Evolutionary conservation across 2,329 filamentous ascomycete genomes (phyloP).

Genomic region (Claviceps fusiformis): DNA sequence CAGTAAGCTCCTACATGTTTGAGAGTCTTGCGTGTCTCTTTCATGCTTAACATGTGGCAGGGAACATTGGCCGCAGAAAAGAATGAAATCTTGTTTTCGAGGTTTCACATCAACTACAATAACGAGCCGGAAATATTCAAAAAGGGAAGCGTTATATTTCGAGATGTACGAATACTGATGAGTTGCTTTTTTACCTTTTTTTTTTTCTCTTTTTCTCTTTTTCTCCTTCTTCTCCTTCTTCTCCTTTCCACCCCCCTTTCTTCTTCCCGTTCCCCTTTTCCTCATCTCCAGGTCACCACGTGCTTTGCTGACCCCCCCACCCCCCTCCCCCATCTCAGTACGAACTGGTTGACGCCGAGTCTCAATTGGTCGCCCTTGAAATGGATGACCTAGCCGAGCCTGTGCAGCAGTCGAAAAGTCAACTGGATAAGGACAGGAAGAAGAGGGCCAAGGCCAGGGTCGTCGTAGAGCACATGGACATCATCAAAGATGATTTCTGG

Average conservation of each 20-base stretch:
- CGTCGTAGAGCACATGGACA: conserved; percentile 74
- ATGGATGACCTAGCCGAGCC: conserved; percentile 39
- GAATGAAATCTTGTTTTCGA: conserved; percentile 86
- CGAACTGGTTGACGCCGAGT: conserved; percentile 50
- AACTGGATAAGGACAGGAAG: conserved; percentile 73
- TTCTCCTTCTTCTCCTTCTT: too few relatives aligned
- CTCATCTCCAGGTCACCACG: background rate
- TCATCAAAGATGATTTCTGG: conserved; percentile 96
- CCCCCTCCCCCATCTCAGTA: too few relatives aligned
- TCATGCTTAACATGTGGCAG: conserved; percentile 27
- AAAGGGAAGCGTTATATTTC: conserved; percentile 83
- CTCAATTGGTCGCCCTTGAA: conserved; percentile 30
- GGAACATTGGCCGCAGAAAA: conserved; percentile 79
- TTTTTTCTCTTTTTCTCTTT: background rate
- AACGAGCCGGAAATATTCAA: conserved; percentile 86
- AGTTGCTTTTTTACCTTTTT: background rate
- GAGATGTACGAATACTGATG: conserved; percentile 44
- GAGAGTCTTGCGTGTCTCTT: background rate
- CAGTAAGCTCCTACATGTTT: conserved; percentile 29
- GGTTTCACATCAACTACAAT: conserved; percentile 93
- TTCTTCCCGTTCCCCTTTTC: too few relatives aligned
- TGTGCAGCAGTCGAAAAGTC: conserved; percentile 56
- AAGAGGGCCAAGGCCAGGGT: conserved; percentile 66
- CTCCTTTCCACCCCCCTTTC: too few relatives aligned
- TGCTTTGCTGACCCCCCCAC: too few relatives aligned